Evolutionary conservation across 2,329 filamentous ascomycete species (phyloP), one percentile per base, ranked within the genome.

Genomic region (Talaromyces marneffei): DNA sequence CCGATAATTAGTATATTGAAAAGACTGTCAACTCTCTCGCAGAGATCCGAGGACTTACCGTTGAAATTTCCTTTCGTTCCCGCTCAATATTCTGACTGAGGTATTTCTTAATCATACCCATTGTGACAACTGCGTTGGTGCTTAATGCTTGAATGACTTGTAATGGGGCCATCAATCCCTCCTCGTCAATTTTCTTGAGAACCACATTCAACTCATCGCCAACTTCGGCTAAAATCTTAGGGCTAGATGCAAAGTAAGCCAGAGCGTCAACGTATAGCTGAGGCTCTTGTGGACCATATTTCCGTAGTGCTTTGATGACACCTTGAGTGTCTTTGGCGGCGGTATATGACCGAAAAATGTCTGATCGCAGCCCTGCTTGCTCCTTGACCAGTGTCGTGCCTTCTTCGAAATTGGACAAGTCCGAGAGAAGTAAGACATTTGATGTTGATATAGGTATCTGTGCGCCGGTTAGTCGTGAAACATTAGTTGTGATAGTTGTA

Each of bases 341-440:
- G 1, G 93, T 96, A 73, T 96, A 97, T 1, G 93, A 97, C 54
- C 94, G 88, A 79, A 99, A 97, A 63, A 99, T 97, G 75, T 99
- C 94, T 61, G 92, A 94, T 44, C 91, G 84, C 2, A 99, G 83
- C 20, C 92, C 92, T 63, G 95, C 91, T 71, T 97, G 91, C 77
- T 99, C 94, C 66, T 92, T 90, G 60, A 99, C 92, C 1, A 99
- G 84, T 1, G 91, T 91, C 0, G 92, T 96, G 18, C 94, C 94
- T 69, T 95, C 91, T 48, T 85, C 83, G 78, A 97, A 99, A 67
- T 92, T 85, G 3, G 92, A 92, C 3, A 99, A 81, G 70, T 97
- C 91, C 0, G 95, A 99, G 2, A 99, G 83, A 0, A 99, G 81
- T 0, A 99, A 83, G 14, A 99, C 91, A 68, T 96, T 97, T 1